Evolutionary conservation across 495 filamentous ascomycete species (phyloP).

Genomic region (Polyplosphaeria fusca): DNA sequence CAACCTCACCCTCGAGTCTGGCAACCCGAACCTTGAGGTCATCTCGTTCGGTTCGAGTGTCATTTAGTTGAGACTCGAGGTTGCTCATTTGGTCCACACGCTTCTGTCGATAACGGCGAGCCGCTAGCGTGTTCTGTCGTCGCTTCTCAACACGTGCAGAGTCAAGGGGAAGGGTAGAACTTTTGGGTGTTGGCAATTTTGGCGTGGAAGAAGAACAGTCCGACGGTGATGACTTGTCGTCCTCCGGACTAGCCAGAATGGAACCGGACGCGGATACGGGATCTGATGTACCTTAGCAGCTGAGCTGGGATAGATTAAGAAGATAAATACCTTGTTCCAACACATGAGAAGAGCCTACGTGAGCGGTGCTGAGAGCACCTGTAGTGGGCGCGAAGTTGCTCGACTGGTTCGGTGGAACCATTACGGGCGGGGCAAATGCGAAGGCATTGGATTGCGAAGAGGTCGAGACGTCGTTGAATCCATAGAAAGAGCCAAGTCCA

Average conservation of each 20-base stretch:
- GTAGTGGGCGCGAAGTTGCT: neutral
- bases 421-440: too few relatives aligned
- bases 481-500: too few relatives aligned
- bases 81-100: slow-evolving; percentile 39
- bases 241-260: slow-evolving; percentile 7
- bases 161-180: neutral
- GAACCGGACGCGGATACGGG: neutral
- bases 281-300: neutral
- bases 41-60: slow-evolving; percentile 28
- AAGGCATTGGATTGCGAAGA: too few relatives aligned
- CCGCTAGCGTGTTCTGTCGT: slow-evolving; percentile 39
- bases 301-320: neutral
- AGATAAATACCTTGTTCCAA: slow-evolving; percentile 4
- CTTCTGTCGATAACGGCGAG: slow-evolving; percentile 40
- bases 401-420: too few relatives aligned
- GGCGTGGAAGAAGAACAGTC: slow-evolving; percentile 8
- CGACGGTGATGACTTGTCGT: slow-evolving; percentile 10
- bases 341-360: slow-evolving; percentile 3
- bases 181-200: slow-evolving; percentile 22
- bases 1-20: slow-evolving; percentile 31
- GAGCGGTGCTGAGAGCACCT: neutral
- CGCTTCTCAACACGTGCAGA: slow-evolving; percentile 34
- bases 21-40: slow-evolving; percentile 27
- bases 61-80: slow-evolving; percentile 37
- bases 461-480: too few relatives aligned